These are phyloP conservation scores for Conticribra guillardii DNA, from an alignment of 108 stramenopile genomes.

Conservation along the genomic window DNA sequence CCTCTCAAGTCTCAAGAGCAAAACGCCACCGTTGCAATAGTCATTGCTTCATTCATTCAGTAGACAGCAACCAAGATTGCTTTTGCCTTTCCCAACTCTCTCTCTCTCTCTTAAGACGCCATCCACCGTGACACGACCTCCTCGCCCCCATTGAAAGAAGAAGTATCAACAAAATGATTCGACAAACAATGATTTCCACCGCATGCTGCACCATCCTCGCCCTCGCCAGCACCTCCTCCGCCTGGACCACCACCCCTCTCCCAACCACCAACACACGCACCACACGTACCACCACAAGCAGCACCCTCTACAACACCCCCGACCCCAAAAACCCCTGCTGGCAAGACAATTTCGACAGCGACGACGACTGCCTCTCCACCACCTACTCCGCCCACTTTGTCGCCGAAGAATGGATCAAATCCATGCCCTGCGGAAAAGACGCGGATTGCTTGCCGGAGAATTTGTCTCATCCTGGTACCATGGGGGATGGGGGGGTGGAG, in stretches of 20 bases:
- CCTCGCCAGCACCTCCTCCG: conserved; percentile 3
- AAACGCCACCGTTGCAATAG: no score
- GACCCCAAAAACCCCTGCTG: conserved; percentile 50
- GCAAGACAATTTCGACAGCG: conserved; percentile 52
- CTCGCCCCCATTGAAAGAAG: background rate
- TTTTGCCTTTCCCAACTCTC: no score
- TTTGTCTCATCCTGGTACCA: conserved; percentile 43
- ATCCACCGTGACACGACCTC: no score
- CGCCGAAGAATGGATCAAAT: conserved; percentile 55
- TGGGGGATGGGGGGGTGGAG: conserved; percentile 47
- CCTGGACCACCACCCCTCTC: conserved; percentile 15
- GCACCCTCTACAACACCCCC: conserved; percentile 18
- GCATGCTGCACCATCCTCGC: conserved; percentile 7
- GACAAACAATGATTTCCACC: background rate
- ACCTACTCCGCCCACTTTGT: conserved; percentile 48
- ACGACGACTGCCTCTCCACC: conserved; percentile 51
- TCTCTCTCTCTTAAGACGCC: no score
- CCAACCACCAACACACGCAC: background rate
- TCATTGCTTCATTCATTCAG: no score
- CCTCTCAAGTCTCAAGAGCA: no score
- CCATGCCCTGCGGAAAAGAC: conserved; percentile 52
- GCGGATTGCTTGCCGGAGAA: conserved; percentile 52
- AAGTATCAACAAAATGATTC: background rate
- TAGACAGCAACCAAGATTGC: no score
- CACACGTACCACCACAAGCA: background rate